Percentiles rank a stretch among this genome's conserved stretches.
These are phyloP conservation scores for Aspergillus olivimuriae DNA, from an alignment of 495 filamentous ascomycete genomes.

Conservation along the genomic window DNA sequence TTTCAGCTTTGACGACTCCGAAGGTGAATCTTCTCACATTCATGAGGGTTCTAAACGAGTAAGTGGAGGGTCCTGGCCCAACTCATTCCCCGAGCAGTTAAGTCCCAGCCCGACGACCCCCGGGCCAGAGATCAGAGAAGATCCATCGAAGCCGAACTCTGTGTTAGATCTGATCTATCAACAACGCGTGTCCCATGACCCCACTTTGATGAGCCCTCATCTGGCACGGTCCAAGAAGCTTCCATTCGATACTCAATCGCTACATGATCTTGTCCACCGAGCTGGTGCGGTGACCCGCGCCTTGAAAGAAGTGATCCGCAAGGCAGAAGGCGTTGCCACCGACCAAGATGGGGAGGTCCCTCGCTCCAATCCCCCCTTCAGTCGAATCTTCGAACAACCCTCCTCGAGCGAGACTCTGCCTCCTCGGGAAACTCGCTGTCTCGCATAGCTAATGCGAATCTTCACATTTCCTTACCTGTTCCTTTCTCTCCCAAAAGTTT, in stretches of 20 bases:
- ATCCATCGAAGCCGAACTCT: constrained; percentile 62
- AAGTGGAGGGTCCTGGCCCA: constrained; percentile 32
- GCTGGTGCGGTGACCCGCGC: constrained; percentile 69
- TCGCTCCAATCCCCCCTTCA: constrained; percentile 36
- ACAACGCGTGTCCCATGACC: constrained; percentile 48
- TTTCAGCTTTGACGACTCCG: constrained; percentile 52
- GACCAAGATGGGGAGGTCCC: constrained; percentile 41
- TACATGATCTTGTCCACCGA: constrained; percentile 79
- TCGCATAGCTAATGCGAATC: constrained; percentile 15
- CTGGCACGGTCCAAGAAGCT: constrained; percentile 62
- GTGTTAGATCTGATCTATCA: constrained; percentile 82
- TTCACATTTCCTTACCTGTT: constrained; percentile 11
- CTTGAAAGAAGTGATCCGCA: constrained; percentile 69
- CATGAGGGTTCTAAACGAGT: constrained; percentile 27
- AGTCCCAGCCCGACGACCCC: constrained; percentile 15
- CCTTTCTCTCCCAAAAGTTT: constrained; percentile 11
- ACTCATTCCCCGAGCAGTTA: constrained; percentile 18
- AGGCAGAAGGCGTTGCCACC: constrained; percentile 65
- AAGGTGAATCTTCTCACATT: constrained; percentile 47
- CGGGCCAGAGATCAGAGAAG: constrained; percentile 23
- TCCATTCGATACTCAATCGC: constrained; percentile 84
- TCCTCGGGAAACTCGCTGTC: constrained; percentile 22
- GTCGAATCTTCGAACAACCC: constrained; percentile 39
- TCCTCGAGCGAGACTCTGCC: constrained; percentile 29
- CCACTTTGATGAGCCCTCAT: constrained; percentile 33